These are phyloP conservation scores for Nitzschia sp. DNA, from an alignment of 108 stramenopile genomes.

Conservation along the genomic window DNA sequence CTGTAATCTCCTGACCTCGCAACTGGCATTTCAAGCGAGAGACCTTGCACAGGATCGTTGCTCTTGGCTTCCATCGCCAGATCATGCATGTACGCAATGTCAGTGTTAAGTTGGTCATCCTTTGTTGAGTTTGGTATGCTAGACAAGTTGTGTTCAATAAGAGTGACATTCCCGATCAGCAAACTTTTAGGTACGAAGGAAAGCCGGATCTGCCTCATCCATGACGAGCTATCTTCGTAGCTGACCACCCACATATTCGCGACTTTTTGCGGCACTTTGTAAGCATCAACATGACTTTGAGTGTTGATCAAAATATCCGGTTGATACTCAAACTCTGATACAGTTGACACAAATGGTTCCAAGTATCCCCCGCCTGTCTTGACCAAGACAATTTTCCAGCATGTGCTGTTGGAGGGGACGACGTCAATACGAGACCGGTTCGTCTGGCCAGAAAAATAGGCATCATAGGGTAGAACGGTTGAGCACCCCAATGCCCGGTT, in stretches of 20 bases:
- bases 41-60: conserved; percentile 48
- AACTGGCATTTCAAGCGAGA: conserved; percentile 38
- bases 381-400: conserved; percentile 10
- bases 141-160: conserved; percentile 13
- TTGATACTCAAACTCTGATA: conserved; percentile 3
- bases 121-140: conserved; percentile 29
- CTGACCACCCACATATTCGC: conserved; percentile 10
- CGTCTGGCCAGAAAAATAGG: not conserved
- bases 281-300: not conserved
- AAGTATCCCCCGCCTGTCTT: conserved; percentile 1
- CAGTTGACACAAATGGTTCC: not conserved
- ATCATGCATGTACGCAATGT: conserved; percentile 21
- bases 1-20: conserved; percentile 30
- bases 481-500: not conserved
- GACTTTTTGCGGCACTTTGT: not conserved
- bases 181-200: not conserved
- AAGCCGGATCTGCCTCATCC: not conserved
- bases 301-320: conserved; percentile 3
- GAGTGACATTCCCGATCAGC: conserved; percentile 4
- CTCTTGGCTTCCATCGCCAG: conserved; percentile 38
- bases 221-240: not conserved
- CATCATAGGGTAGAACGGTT: not conserved
- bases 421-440: not conserved
- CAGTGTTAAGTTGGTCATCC: conserved; percentile 35
- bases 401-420: not conserved